A percentile compares a stretch with the other conserved stretches of the same genome.
Evolutionary conservation across 805 yeast species (phyloP).

Genomic region (Kodamaea fukazawae): DNA sequence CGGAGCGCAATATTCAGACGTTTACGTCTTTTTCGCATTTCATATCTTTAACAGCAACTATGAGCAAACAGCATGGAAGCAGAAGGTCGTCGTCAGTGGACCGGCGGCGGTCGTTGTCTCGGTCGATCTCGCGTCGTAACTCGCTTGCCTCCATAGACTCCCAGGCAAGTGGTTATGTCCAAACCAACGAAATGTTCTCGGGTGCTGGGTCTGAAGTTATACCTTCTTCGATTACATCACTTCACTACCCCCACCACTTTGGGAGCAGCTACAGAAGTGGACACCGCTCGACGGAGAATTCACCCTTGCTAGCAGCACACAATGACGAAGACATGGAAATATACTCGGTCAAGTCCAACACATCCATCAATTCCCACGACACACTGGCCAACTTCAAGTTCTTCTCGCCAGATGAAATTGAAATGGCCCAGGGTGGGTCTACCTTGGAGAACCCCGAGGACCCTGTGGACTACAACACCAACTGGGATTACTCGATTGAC

Average conservation of each 20-base stretch:
- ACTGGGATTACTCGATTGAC: slow-evolving; percentile 67
- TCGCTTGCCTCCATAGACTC: slow-evolving; percentile 36
- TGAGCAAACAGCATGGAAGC: slow-evolving; percentile 7
- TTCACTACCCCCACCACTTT: slow-evolving; percentile 66
- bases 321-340: slow-evolving; percentile 26
- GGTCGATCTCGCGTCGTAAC: slow-evolving; percentile 27
- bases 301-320: slow-evolving; percentile 33
- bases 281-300: slow-evolving; percentile 29
- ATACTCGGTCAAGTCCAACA: slow-evolving; percentile 33
- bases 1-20: too few species aligned
- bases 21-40: too few species aligned
- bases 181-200: slow-evolving; percentile 66
- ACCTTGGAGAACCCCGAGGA: slow-evolving; percentile 58
- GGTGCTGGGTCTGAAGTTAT: slow-evolving; percentile 76
- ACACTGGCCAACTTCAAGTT: slow-evolving; percentile 60
- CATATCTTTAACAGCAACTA: slow-evolving; percentile 1
- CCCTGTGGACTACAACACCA: slow-evolving; percentile 68
- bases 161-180: slow-evolving; percentile 28
- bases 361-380: slow-evolving; percentile 36
- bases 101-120: slow-evolving; percentile 10
- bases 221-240: slow-evolving; percentile 74
- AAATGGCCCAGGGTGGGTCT: slow-evolving; percentile 84
- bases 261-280: slow-evolving; percentile 13
- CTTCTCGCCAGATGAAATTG: slow-evolving; percentile 80
- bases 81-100: slow-evolving; percentile 19